A percentile compares a stretch with the other conserved stretches of the same genome.
Conservation (phyloP, 78 protist genomes). For the Pigoraptor vietnamica region DNA sequence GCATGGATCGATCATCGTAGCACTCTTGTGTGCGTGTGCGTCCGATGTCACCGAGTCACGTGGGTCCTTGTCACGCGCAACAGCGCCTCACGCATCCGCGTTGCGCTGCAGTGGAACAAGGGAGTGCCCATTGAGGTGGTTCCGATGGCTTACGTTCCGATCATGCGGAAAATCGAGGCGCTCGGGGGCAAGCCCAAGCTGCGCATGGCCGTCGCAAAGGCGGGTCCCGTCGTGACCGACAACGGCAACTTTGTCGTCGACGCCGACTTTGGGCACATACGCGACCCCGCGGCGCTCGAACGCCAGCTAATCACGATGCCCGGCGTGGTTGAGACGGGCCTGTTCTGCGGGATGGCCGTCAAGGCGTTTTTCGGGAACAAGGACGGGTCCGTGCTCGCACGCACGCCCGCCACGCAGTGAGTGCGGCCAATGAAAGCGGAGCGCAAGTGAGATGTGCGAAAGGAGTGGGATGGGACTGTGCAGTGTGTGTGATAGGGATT, state of each 20-base stretch:
- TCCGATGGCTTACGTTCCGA: constrained; percentile 39
- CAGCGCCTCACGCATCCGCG: neutral
- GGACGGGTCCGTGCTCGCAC: constrained; percentile 52
- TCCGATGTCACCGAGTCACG: too few species aligned
- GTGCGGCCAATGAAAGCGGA: too few species aligned
- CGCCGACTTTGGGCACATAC: constrained; percentile 40
- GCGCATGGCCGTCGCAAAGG: constrained; percentile 67
- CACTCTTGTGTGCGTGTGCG: too few species aligned
- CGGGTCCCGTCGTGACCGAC: constrained; percentile 74
- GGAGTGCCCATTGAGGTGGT: constrained; percentile 83
- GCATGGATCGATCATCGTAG: too few species aligned
- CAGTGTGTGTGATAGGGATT: too few species aligned
- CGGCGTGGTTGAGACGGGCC: constrained; percentile 75
- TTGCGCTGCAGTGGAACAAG: constrained; percentile 37
- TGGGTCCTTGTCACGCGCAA: too few species aligned
- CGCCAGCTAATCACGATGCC: constrained; percentile 38
- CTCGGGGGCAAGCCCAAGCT: constrained; percentile 11
- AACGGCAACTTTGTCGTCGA: constrained; percentile 77
- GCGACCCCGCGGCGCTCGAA: constrained; percentile 31
- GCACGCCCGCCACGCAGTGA: neutral
- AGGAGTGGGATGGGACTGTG: too few species aligned
- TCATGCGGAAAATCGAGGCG: neutral
- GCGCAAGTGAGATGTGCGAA: too few species aligned
- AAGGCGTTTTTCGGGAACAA: constrained; percentile 51
- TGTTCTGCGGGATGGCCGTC: constrained; percentile 51